A percentile compares a stretch with the other conserved stretches of the same genome.
phyloP scores from a whole-genome alignment of 192 early-diverging fungal species.

The Coemansia sp. region DNA sequence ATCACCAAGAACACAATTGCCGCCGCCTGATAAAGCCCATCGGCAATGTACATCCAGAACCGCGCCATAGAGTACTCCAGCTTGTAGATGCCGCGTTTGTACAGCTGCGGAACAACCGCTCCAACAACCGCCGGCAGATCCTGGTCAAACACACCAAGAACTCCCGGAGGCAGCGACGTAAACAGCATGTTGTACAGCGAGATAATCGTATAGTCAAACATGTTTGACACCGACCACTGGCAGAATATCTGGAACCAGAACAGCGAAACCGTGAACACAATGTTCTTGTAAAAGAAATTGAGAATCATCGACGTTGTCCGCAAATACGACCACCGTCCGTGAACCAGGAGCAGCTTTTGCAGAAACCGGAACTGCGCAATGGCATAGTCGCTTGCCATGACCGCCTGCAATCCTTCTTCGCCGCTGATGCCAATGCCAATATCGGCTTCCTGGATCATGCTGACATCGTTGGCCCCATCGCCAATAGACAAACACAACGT shows the following conservation, averaged over 20 bases:
- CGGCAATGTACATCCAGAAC: conserved; percentile 75
- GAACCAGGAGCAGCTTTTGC: conserved; percentile 81
- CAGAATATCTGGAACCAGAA: conserved; percentile 92
- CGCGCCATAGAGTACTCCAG: conserved; percentile 71
- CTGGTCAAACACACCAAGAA: conserved; percentile 79
- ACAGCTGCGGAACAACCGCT: conserved; percentile 75
- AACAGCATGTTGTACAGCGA: conserved; percentile 88
- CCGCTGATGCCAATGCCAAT: conserved; percentile 94
- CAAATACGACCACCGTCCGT: conserved; percentile 91
- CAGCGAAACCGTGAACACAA: conserved; percentile 84
- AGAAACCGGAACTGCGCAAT: conserved; percentile 90
- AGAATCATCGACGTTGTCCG: conserved; percentile 85
- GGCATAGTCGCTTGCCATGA: conserved; percentile 90
- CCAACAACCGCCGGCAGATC: conserved; percentile 71
- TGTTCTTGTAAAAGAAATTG: conserved; percentile 95
- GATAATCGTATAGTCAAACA: conserved; percentile 88
- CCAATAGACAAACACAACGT: conserved; percentile 92
- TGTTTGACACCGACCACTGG: conserved; percentile 76
- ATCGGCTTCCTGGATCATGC: conserved; percentile 98
- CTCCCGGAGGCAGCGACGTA: conserved; percentile 80
- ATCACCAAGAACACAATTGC: conserved; percentile 69
- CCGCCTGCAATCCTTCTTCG: conserved; percentile 93
- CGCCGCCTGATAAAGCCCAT: conserved; percentile 72
- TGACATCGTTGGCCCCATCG: conserved; percentile 97
- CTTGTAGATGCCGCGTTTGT: conserved; percentile 71